A percentile compares a stretch with the other conserved stretches of the same genome.
Conservation (phyloP, 163 green algal species). For the Volvox carteri region DNA sequence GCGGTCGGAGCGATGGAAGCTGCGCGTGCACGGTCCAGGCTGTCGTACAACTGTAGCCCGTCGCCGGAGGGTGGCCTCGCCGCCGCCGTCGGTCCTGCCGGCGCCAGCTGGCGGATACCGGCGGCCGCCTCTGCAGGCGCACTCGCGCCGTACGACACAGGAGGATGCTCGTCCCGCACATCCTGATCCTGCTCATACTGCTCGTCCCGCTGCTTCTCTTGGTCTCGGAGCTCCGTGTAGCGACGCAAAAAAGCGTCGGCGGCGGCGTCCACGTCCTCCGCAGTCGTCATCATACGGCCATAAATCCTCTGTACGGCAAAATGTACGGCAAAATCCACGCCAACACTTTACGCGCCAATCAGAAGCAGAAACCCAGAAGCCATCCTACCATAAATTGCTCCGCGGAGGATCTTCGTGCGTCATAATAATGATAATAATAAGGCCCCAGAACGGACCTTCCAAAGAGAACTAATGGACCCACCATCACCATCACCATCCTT, state of each 20-base stretch:
- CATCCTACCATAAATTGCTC: no score
- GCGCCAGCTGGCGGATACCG: background rate
- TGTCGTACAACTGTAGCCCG: constrained; percentile 17
- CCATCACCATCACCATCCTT: no score
- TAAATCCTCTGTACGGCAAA: constrained; percentile 50
- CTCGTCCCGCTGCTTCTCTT: background rate
- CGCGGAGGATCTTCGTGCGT: no score
- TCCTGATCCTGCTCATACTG: background rate
- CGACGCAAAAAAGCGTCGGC: constrained; percentile 54
- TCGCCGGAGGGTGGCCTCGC: background rate
- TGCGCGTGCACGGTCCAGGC: constrained; percentile 5
- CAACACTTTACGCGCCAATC: no score
- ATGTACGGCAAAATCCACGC: no score
- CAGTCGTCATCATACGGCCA: constrained; percentile 64
- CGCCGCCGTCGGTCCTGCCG: background rate
- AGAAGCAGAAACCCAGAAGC: no score
- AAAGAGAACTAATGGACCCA: background rate
- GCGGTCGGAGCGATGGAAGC: background rate
- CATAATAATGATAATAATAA: background rate
- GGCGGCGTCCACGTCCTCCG: constrained; percentile 59
- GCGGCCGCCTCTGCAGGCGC: no score
- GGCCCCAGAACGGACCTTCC: background rate
- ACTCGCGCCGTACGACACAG: background rate
- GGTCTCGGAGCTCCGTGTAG: background rate
- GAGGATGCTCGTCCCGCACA: background rate